Conservation (phyloP, 768 basidiomycete species). For the Pleurotus tuoliensis region DNA sequence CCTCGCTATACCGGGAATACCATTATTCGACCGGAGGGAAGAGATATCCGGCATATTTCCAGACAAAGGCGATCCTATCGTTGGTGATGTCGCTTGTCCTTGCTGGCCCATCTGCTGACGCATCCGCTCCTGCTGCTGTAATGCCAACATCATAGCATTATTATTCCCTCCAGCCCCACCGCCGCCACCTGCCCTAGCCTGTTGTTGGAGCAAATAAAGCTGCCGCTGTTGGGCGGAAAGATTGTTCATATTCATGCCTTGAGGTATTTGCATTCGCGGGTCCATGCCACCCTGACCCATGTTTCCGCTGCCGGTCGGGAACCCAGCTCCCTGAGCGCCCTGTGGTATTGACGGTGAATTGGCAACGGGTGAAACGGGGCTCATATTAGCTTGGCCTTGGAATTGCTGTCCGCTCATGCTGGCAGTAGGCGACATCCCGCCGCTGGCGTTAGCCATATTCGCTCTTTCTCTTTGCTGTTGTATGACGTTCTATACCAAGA, state of each 20-base stretch:
- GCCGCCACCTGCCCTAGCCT: conserved; percentile 17
- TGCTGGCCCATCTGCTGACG: conserved; percentile 34
- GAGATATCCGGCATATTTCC: conserved; percentile 38
- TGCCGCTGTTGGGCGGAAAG: conserved; percentile 40
- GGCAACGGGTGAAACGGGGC: conserved; percentile 19
- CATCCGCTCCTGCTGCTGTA: conserved; percentile 28
- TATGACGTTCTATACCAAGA: background rate
- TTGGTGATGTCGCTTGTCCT: conserved; percentile 39
- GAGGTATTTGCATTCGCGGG: conserved; percentile 22
- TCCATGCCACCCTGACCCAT: conserved; percentile 28
- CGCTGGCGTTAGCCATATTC: background rate
- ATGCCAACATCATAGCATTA: conserved; percentile 18
- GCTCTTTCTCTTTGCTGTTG: conserved; percentile 22
- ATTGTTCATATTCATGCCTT: conserved; percentile 23
- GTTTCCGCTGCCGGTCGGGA: conserved; percentile 12
- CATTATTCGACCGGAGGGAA: conserved; percentile 50
- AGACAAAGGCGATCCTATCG: conserved; percentile 24
- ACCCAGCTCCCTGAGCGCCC: conserved; percentile 20
- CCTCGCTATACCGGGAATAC: conserved; percentile 72
- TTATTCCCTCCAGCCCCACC: conserved; percentile 14
- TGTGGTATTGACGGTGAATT: conserved; percentile 8
- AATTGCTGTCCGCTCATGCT: conserved; percentile 2
- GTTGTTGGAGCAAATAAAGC: conserved; percentile 36
- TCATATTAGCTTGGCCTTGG: conserved; percentile 14
- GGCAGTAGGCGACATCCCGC: conserved; percentile 8